Evolutionary conservation across 495 filamentous ascomycete species (phyloP).

Genomic region (Penicillium daleae): DNA sequence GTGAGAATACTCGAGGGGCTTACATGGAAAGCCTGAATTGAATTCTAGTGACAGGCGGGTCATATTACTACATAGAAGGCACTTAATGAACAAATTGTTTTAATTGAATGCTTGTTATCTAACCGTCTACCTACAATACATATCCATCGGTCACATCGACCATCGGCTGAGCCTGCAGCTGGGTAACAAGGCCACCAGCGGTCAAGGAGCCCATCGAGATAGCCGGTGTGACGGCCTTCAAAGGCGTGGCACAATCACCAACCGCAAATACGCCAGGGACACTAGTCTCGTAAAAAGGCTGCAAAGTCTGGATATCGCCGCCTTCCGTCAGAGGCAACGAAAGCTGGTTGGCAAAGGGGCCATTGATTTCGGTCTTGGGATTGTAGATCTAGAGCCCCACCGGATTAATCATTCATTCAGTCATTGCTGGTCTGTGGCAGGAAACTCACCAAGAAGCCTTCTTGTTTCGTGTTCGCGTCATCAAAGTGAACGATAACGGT

Average conservation of each 20-base stretch:
- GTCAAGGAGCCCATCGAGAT: no score
- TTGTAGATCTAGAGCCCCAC: not conserved
- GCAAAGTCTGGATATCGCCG: not conserved
- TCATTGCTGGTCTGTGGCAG: no score
- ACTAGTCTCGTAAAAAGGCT: not conserved
- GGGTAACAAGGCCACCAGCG: no score
- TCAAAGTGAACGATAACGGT: not conserved
- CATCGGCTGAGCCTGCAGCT: no score
- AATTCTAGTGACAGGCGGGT: no score
- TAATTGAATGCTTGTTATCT: no score
- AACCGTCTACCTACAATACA: no score
- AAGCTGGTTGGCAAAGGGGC: not conserved
- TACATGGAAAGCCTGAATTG: no score
- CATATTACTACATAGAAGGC: no score
- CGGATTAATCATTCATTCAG: not conserved
- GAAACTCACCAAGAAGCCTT: not conserved
- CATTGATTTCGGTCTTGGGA: not conserved
- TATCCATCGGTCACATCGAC: no score
- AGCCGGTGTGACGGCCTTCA: not conserved
- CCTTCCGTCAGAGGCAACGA: not conserved
- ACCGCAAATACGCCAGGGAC: not conserved
- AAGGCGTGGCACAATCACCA: not conserved
- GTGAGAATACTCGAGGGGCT: no score
- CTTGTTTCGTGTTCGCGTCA: not conserved
- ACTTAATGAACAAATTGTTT: no score